Percentiles rank a stretch among this genome's conserved stretches.
Evolutionary conservation across 768 basidiomycete genomes (phyloP).

Genomic region (Mycena maculata): DNA sequence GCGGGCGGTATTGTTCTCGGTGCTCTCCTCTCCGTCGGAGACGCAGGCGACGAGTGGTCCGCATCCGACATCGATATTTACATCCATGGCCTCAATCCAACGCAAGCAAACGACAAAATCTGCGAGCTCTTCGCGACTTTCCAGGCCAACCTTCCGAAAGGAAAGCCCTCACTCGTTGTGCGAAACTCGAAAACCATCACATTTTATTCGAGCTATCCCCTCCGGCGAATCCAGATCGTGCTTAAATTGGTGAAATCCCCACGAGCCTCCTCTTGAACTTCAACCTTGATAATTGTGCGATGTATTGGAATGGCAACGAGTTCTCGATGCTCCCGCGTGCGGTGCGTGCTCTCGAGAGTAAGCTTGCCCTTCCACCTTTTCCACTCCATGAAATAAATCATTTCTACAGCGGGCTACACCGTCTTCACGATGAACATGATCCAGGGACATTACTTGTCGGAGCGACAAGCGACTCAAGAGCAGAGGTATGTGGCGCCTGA

Average conservation of each 20-base stretch:
- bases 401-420: slow-evolving; percentile 9
- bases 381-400: background rate
- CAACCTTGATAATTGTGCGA: slow-evolving; percentile 26
- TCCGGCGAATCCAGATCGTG: slow-evolving; percentile 23
- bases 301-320: slow-evolving; percentile 16
- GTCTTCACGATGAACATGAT: slow-evolving; percentile 23
- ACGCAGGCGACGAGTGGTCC: background rate
- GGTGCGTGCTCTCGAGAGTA: slow-evolving; percentile 27
- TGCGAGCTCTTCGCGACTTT: slow-evolving; percentile 1
- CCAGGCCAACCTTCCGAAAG: slow-evolving; percentile 3
- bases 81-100: slow-evolving; percentile 3
- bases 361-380: background rate
- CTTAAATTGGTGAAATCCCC: slow-evolving; percentile 22
- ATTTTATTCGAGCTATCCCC: slow-evolving; percentile 19
- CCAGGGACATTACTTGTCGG: slow-evolving; percentile 12
- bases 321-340: slow-evolving; percentile 23
- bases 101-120: slow-evolving; percentile 8
- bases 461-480: slow-evolving; percentile 8
- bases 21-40: slow-evolving; percentile 17
- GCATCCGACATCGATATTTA: slow-evolving; percentile 24
- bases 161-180: slow-evolving; percentile 6
- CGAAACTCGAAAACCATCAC: slow-evolving; percentile 22
- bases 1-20: slow-evolving; percentile 23
- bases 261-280: slow-evolving; percentile 8
- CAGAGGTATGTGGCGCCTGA: background rate